Percentiles rank a stretch among this genome's conserved stretches.
These are phyloP conservation scores for Thermoascus crustaceus DNA, from an alignment of 2,329 filamentous ascomycete genomes.

Conservation along the genomic window DNA sequence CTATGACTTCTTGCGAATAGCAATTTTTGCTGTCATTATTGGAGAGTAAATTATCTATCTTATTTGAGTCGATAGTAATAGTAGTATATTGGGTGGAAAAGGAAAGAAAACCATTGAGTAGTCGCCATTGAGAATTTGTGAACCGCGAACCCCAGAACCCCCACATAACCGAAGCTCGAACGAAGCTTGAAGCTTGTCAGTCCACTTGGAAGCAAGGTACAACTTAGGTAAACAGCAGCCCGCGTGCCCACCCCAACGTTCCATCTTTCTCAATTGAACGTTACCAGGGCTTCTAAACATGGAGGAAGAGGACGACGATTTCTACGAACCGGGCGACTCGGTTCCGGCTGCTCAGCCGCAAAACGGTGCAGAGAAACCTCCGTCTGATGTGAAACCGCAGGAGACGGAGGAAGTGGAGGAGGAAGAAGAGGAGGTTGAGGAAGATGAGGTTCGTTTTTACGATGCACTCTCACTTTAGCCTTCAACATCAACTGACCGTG, in stretches of 20 bases:
- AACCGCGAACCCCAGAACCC: no score
- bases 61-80: no score
- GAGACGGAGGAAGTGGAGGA: conserved; percentile 29
- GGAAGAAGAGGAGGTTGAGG: conserved; percentile 33
- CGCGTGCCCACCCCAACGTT: conserved; percentile 6
- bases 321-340: conserved; percentile 36
- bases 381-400: conserved; percentile 21
- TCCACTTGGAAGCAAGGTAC: no score
- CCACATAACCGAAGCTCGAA: no score
- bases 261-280: conserved; percentile 2
- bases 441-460: conserved; percentile 32
- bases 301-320: conserved; percentile 42
- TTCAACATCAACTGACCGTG: conserved; percentile 12
- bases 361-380: conserved; percentile 20
- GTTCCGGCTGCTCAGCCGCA: conserved; percentile 23
- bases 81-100: no score
- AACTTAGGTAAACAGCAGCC: conserved; percentile 12
- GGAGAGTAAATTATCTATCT: no score
- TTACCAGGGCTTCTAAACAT: conserved; percentile 19
- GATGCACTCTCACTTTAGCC: no score
- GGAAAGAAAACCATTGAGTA: no score
- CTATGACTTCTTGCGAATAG: no score
- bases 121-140: no score
- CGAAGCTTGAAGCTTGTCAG: no score
- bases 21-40: no score